phyloP scores from a whole-genome alignment of 2,329 filamentous ascomycete genomes.

The Pestalotiopsis sp. region DNA sequence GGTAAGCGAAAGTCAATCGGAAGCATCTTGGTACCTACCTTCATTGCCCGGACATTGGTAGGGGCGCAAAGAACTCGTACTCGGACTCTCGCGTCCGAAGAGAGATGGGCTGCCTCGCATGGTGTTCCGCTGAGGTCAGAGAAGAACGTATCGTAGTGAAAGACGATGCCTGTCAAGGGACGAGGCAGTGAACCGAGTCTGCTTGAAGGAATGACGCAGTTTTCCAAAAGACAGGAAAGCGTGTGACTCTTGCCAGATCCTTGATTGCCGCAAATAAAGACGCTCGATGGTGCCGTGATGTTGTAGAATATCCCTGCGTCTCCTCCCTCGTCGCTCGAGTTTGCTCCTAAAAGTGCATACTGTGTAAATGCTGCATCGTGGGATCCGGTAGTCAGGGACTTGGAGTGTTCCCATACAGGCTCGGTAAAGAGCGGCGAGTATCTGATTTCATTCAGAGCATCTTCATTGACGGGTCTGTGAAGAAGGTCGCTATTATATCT shows the following conservation, averaged over 20 bases:
- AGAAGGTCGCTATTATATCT: conserved; percentile 15
- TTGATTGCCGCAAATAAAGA: conserved; percentile 66
- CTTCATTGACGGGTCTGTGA: not conserved
- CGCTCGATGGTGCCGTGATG: conserved; percentile 53
- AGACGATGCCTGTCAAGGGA: conserved; percentile 62
- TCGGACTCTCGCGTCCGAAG: conserved; percentile 40
- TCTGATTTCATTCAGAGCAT: conserved; percentile 18
- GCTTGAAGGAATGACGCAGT: conserved; percentile 49
- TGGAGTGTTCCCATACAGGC: conserved; percentile 14
- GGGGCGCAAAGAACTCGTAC: conserved; percentile 58
- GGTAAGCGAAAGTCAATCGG: conserved; percentile 7
- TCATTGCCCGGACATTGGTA: conserved; percentile 48
- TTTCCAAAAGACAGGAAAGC: conserved; percentile 57
- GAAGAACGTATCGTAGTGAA: conserved; percentile 64
- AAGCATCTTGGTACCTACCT: conserved; percentile 22
- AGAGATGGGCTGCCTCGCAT: conserved; percentile 62
- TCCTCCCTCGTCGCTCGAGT: not conserved
- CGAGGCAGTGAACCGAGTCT: conserved; percentile 44
- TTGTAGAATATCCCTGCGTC: conserved; percentile 44
- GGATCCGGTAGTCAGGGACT: not conserved
- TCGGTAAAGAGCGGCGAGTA: conserved; percentile 22
- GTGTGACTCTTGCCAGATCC: conserved; percentile 67
- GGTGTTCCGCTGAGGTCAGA: conserved; percentile 49
- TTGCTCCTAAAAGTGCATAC: conserved; percentile 23
- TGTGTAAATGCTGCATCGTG: conserved; percentile 17